phyloP scores from a whole-genome alignment of 768 basidiomycete species.

The Sporobolomyces roseus region DNA sequence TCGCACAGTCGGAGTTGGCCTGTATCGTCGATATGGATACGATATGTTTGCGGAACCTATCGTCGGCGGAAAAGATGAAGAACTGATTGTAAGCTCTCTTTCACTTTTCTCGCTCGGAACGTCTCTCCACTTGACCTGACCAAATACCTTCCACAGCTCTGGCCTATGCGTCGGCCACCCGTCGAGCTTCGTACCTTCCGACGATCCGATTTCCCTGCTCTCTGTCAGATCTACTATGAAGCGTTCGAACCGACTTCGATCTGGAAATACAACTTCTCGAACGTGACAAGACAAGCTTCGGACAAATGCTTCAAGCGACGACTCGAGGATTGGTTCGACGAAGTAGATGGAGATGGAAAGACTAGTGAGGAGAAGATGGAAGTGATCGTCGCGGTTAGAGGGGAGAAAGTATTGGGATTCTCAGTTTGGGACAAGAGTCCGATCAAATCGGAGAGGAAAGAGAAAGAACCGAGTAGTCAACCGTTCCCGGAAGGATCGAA shows the following conservation, averaged over 20 bases:
- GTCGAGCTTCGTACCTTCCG: constrained; percentile 12
- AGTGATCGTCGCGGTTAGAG: constrained; percentile 1
- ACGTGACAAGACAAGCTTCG: neutral
- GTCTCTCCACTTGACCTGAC: neutral
- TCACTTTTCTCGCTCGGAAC: neutral
- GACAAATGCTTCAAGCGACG: neutral
- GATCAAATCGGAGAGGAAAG: neutral
- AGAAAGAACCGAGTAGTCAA: neutral
- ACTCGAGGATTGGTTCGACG: constrained; percentile 13
- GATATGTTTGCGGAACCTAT: constrained; percentile 1
- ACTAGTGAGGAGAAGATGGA: neutral
- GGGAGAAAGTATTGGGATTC: constrained; percentile 8
- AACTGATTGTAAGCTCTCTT: neutral
- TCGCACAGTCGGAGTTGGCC: neutral
- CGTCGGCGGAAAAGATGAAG: neutral
- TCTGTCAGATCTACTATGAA: constrained; percentile 11
- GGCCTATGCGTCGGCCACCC: constrained; percentile 7
- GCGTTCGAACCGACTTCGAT: constrained; percentile 5
- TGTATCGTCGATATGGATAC: neutral
- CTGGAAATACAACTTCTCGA: constrained; percentile 10
- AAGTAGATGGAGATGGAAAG: constrained; percentile 7
- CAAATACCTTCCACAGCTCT: neutral
- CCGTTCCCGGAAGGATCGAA: neutral
- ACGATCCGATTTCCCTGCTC: constrained; percentile 6
- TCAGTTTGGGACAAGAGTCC: neutral